A percentile compares a stretch with the other conserved stretches of the same genome.
These are phyloP conservation scores for Pneumocystis murina DNA, from an alignment of 1,139 yeast genomes.

Conservation along the genomic window DNA sequence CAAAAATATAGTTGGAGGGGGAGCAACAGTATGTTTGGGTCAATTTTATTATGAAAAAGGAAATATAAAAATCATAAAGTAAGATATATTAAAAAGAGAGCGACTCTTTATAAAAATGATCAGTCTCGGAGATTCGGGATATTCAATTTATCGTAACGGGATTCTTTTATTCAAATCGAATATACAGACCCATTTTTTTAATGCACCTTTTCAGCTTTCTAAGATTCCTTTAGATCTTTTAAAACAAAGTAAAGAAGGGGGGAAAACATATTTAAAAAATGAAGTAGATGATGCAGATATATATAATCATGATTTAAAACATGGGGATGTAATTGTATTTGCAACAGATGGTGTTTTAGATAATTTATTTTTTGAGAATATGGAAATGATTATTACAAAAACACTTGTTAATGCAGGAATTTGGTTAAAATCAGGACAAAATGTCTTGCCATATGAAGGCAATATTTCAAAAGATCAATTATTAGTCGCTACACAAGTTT, in stretches of 20 bases:
- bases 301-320: slow-evolving; percentile 31
- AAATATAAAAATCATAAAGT: slow-evolving; percentile 43
- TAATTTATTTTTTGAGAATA: slow-evolving; percentile 61
- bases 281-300: slow-evolving; percentile 34
- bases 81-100: not conserved
- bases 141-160: slow-evolving; percentile 62
- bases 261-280: slow-evolving; percentile 47
- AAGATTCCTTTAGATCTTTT: slow-evolving; percentile 53
- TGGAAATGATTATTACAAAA: slow-evolving; percentile 33
- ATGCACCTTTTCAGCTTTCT: slow-evolving; percentile 82
- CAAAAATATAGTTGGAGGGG: slow-evolving; percentile 68
- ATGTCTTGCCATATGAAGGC: slow-evolving; percentile 12
- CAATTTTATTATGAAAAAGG: slow-evolving; percentile 40
- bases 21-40: slow-evolving; percentile 86
- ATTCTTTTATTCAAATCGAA: slow-evolving; percentile 50
- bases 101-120: not conserved
- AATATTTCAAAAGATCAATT: slow-evolving; percentile 11
- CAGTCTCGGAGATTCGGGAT: slow-evolving; percentile 85
- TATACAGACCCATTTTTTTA: slow-evolving; percentile 75
- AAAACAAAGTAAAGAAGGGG: slow-evolving; percentile 39
- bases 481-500: slow-evolving; percentile 28
- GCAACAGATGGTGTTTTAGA: slow-evolving; percentile 93
- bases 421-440: slow-evolving; percentile 12
- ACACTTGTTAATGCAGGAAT: slow-evolving; percentile 17
- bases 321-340: slow-evolving; percentile 61